Evolutionary conservation across 345 rosid species (phyloP), one percentile per base, ranked within the genome.

Genomic region (Diplotaxis tenuifolia): DNA sequence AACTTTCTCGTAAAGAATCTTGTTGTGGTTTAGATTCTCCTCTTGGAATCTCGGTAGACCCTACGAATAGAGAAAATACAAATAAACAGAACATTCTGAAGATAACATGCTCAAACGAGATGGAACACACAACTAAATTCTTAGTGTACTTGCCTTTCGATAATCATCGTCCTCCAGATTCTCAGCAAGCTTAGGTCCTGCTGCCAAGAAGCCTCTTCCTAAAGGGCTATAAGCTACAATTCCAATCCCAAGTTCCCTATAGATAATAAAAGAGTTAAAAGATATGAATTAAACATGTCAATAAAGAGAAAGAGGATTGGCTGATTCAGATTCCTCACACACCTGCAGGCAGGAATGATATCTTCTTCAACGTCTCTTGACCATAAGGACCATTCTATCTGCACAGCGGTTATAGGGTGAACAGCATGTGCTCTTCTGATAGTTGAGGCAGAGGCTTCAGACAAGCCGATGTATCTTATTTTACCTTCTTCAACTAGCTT

Each of bases 381-480:
- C 59, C 59, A 54, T 5, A 91, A 70, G 6, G 92, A 88, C 97
- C 95, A 89, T 31, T 87, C 95, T 56, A 87, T 27, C 65, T 89
- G 89, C 20, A 89, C 78, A 0, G 86, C 89, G 10, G 86, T 89
- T 6, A 88, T 75, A 0, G 92, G 97, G 67, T 89, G 97, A 74
- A 89, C 85, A 45, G 87, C 92, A 67, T 89, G 91, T 11, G 93
- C 97, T 64, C 93, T 71, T 79, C 89, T 85, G 62, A 91, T 89
- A 29, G 92, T 88, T 31, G 95, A 87, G 9, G 89, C 88, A 12
- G 89, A 91, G 20, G 91, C 95, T 79, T 91, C 91, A 0, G 92
- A 87, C 21, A 91, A 72, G 49, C 91, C 95, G 0, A 86, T 65
- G 19, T 86, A 89, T 82, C 86, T 91, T 72, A 91, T 80, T 74